Base-by-base conservation (phyloP, 2,329 filamentous ascomycete species). In the Colletotrichum paranaense region DNA sequence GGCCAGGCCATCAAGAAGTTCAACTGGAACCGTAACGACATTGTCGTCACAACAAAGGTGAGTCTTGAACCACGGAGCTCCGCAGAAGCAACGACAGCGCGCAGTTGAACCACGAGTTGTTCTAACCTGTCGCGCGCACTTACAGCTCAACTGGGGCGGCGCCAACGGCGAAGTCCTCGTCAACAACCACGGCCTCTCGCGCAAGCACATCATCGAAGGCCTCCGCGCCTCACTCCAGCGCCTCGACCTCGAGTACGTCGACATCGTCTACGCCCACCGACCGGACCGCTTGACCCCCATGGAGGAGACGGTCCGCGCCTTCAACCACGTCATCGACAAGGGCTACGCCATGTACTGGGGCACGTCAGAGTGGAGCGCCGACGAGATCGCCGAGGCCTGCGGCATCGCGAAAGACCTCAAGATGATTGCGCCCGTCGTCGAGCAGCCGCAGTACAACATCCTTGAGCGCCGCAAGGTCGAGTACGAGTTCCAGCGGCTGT, bases 321-420 rank as follows among this genome's bases (percentile, higher is more conserved):
- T 94, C 85, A 93, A 93, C 84, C 85, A 92, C 79, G 84, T 93
- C 49, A 93, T 94, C 78, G 86, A 91, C 78, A 86, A 87, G 8
- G 92, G 92, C 69, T 91, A 92, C 83, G 90, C 91, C 1, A 88
- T 93, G 75, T 93, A 93, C 85, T 93, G 92, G 92, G 92, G 91
- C 52, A 93, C 92, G 0, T 92, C 90, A 1, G 91, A 93, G 80
- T 93, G 92, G 92, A 87, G 86, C 68, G 91, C 92, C n/a, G 87
- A 90, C 75, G 91, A 93, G 83, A 93, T 93, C 77, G 87, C 88
- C 6, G 86, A 90, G 72, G 92, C 92, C 1, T 89, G 89, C 81
- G 88, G 74, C 80, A 90, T 84, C 74, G 90, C 92, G 26, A 88
- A 90, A 72, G 86, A 87, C 76, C 84, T 93, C 9, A 86, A 87